These are phyloP conservation scores for Arachis hypogaea DNA, from an alignment of 306 rosid species.

Conservation along the genomic window DNA sequence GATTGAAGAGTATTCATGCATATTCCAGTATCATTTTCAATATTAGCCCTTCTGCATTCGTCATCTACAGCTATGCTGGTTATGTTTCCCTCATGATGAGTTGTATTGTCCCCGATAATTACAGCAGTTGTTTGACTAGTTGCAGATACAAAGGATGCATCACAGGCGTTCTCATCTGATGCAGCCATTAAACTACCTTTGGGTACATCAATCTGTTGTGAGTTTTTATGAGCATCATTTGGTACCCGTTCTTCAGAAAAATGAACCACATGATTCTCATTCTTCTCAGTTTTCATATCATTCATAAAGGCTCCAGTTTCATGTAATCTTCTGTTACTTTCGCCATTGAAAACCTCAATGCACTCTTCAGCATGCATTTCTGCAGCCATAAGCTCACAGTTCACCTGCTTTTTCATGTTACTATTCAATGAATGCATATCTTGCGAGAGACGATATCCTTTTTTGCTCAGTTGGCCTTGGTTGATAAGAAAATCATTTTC, in stretches of 20 bases:
- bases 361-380: conserved; percentile 43
- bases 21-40: conserved; percentile 24
- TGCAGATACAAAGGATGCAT: conserved; percentile 34
- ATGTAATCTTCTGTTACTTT: conserved; percentile 36
- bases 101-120: conserved; percentile 15
- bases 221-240: conserved; percentile 26
- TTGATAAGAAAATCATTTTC: conserved; percentile 37
- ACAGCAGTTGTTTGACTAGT: conserved; percentile 30
- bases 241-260: conserved; percentile 39
- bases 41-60: conserved; percentile 29
- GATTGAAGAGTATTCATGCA: conserved; percentile 25
- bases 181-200: conserved; percentile 19
- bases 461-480: conserved; percentile 41
- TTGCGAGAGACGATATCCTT: conserved; percentile 34
- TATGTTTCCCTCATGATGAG: conserved; percentile 24
- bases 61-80: conserved; percentile 35
- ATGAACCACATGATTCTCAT: conserved; percentile 16
- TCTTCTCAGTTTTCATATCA: conserved; percentile 32
- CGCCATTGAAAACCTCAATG: conserved; percentile 35
- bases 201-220: conserved; percentile 30
- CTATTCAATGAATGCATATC: conserved; percentile 43
- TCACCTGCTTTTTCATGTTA: conserved; percentile 28
- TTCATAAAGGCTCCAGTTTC: conserved; percentile 39
- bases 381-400: conserved; percentile 32
- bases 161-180: conserved; percentile 27